Base-by-base conservation (phyloP, 768 basidiomycete species). In the Trametes villosa region DNA sequence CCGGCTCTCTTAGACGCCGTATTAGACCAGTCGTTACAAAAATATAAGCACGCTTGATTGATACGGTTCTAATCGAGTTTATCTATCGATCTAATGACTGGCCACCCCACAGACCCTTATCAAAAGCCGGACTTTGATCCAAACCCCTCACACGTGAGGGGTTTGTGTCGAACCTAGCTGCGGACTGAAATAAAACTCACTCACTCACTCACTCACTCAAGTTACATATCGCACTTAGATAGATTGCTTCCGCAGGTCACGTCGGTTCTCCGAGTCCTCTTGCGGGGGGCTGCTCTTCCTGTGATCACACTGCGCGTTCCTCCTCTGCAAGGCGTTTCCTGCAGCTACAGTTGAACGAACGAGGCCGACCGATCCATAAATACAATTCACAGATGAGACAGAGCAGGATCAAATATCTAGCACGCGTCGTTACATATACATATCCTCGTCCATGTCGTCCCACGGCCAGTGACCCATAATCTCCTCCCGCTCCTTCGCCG, bases 391-490 rank as follows among this genome's bases (percentile, higher is more conserved):
- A 41, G 40, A 41, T 41, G 40, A 41, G 40, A 41, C 40, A 41
- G 11, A 41, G 40, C 40, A 41, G 40, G 40, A 41, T 17, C 11
- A 41, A 41, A 20, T 41, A 41, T 41, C 40, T 41, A 41, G 40
- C 40, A 41, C 18, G n/a, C 40, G 40, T 41, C 40, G 40, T 41
- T 46, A 46, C 45, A 46, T 46, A 46, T 46, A 46, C 24, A 26
- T 26, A 24, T 46, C 45, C 45, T 46, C 45, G 26, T 46, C 45
- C 45, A 46, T 46, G 26, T 46, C 81, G 68, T 81, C 78, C 59
- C 67, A 80, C 63, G 68, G 71, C 82, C 81, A 83, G 67, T 83
- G 66, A 45, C 64, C 75, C 74, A 7, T 55, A 49, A 76, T 66
- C 73, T 75, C 55, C 36, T 61, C 79, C 67, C 75, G 78, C 66